Evolutionary conservation across 2,329 filamentous ascomycete species (phyloP), one percentile per base, ranked within the genome.

Genomic region (Orbilia blumenaviensis): DNA sequence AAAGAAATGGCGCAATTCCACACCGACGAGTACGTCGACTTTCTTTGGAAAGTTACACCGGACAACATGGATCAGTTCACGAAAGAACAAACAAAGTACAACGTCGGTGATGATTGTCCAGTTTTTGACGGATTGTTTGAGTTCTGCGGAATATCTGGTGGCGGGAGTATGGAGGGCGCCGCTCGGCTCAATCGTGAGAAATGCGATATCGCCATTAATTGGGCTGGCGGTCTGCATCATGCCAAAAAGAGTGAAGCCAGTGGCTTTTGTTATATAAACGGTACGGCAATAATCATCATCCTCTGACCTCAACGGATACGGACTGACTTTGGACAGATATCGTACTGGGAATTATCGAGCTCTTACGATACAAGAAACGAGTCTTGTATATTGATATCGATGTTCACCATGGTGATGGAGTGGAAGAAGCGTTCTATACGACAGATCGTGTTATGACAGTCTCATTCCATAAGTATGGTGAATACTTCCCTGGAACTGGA

Each of bases 201-300:
- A 81, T 91, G 89, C 81, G 89, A 91, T 79, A 97, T 99, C 81
- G 95, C 95, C 66, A 93, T 99, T 81, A 96, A 96, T 80, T 99
- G 95, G 95, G 95, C 93, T 16, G 95, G 95, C 36, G 95, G 95
- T 9, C 87, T 99, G 29, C 95, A 99, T 83, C 95, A 99, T 81
- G 95, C 95, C 50, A 97, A 98, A 83, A 95, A 94, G 82, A 89
- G 91, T 63, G 93, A 97, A 83, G 94, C 95, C 0, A 94, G 91
- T 12, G 95, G 95, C 0, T 99, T 99, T 83, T 99, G 95, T 85
- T 99, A 99, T 84, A 93, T 98, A 84, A 99, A 99, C 83, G 95
- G 87, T 91, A 73, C 88, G 89, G 9, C 82, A 18, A 85, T 67
- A 16, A 23, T 68, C 29, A 8, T 38, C 21, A 21, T 66, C 34